Evolutionary conservation across 441 rosid species (phyloP), one percentile per base, ranked within the genome.

Genomic region (Populus hybrid): DNA sequence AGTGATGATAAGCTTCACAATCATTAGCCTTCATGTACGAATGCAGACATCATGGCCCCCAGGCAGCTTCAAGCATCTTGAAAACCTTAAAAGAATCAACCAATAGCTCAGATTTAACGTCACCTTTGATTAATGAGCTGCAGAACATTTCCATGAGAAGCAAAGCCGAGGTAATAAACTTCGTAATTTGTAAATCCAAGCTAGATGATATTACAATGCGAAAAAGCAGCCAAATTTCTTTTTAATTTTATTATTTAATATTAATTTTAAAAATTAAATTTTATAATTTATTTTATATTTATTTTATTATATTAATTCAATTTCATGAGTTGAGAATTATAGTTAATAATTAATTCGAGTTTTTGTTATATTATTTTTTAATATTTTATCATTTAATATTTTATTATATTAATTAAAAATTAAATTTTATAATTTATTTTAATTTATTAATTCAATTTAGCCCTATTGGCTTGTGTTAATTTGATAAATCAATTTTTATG

Each of bases 91-190:
- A 80, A 75, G 85, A 80, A 72, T 75, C 79, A 81, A 65, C 72
- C 61, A 76, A 72, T 35, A 69, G 50, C 40, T 75, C 50, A 4
- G 70, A 72, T 36, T 79, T 81, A 40, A 74, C 67, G 76, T 85
- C 81, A 35, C 75, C n/a, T 80, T 75, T 81, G 75, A 83, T 76
- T 67, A 85, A 68, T 0, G 79, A 78, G 50, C 83, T 79, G 69
- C 79, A 42, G 81, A 26, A 73, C 76, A 74, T 50, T 78, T 40
- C 81, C 78, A 63, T 76, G 11, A 26, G 72, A 78, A 6, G 82
- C 76, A 61, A 86, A 71, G 32, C 82, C 84, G 28, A 26, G 28
- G 24, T 68, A 76, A 74, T 86, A 81, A n/a, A 82, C 32, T 63
- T 76, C 10, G 20, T 38, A 38, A 1, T 38, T 38, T 38, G 46